Conservation (phyloP, 257 asterid genomes). For the Lithospermum erythrorhizon region DNA sequence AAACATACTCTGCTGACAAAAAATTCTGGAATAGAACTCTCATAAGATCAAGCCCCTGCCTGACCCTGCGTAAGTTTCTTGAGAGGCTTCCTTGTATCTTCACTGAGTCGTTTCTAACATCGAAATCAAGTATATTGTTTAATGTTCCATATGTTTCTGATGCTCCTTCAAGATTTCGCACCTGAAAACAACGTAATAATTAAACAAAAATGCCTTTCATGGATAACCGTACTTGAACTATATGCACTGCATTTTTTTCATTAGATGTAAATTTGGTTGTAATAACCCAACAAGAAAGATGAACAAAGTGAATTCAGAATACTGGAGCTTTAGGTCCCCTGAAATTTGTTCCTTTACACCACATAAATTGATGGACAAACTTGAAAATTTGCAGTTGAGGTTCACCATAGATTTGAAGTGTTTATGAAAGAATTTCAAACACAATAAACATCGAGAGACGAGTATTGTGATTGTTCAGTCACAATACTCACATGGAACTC, state of each 20-base stretch:
- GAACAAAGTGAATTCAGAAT: not conserved
- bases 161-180: conserved; percentile 60
- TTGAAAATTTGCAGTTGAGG: no score
- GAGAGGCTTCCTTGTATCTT: conserved; percentile 77
- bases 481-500: no score
- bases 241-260: not conserved
- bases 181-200: conserved; percentile 30
- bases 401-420: no score
- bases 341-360: no score
- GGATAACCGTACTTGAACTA: not conserved
- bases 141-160: conserved; percentile 43
- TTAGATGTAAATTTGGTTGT: not conserved
- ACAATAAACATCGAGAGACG: no score
- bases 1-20: conserved; percentile 61
- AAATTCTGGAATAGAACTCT: conserved; percentile 77
- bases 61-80: conserved; percentile 81
- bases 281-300: not conserved
- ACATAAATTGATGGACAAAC: no score
- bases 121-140: conserved; percentile 49
- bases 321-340: no score
- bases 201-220: not conserved
- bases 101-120: conserved; percentile 47
- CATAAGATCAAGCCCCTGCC: conserved; percentile 95
- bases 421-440: no score
- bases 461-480: no score